Evolutionary conservation across 305 asterid genomes (phyloP), one percentile per base, ranked within the genome.

Genomic region (Salvia sclarea): DNA sequence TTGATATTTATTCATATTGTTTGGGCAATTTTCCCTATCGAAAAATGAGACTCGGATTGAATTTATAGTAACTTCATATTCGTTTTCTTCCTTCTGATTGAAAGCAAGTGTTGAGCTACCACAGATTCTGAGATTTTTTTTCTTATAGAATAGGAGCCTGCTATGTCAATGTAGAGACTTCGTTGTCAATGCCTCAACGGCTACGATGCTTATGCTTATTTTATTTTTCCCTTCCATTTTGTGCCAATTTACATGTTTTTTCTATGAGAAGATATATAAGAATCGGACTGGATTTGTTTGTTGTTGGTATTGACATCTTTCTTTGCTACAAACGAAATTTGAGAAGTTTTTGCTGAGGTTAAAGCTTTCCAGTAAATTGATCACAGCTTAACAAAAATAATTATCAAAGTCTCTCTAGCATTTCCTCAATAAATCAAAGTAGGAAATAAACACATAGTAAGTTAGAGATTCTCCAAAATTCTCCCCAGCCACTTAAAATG

Each of bases 401-500:
- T 8, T 47, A 47, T 16, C 24, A 7, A 45, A 47, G 2, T 14
- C 3, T 17, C 17, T 47, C 25, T 47, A 17, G 54, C n/a, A 17
- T 17, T 38, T 38, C 3, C 14, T n/a, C 44, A 38, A 47, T 38
- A 38, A 9, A 38, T n/a, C n/a, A 37, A 38, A 38, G 44, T 12
- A 10, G 11, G n/a, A 38, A 38, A 38, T 10, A 18, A 6, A 44
- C 40, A 67, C 13, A 22, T n/a, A 8, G 41, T 0, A 14, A 49
- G 59, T 66, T 66, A n/a, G 25, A 58, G 64, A 49, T 58, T 31
- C n/a, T 37, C 58, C 72, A 73, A 73, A 66, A 73, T 22, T 49
- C 17, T 40, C 64, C 44, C 50, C 25, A 60, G 44, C 14, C 74
- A 60, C 60, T 14, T 10, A 47, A 49, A 52, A 71, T 53, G 57